Evolutionary conservation across 805 yeast genomes (phyloP).

Genomic region (Lipomyces yamanashiensis): DNA sequence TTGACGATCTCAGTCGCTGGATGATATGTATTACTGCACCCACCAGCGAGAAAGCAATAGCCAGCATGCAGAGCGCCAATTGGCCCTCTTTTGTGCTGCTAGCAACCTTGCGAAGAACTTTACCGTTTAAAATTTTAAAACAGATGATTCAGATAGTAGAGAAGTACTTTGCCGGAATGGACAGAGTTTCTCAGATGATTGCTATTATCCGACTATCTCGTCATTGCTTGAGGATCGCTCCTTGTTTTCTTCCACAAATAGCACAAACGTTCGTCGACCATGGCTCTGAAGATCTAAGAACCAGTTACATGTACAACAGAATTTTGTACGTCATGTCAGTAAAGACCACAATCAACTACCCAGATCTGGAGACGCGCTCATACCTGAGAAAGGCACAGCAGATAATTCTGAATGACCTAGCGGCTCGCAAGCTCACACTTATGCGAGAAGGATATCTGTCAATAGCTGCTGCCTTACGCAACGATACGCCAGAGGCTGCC

Average conservation of each 20-base stretch:
- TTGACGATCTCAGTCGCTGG: conserved; percentile 25
- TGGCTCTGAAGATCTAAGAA: conserved; percentile 5
- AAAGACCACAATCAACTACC: conserved; percentile 7
- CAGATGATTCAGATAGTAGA: conserved; percentile 10
- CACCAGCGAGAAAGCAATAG: conserved; percentile 13
- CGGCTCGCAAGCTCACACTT: conserved; percentile 2
- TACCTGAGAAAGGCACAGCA: conserved; percentile 13
- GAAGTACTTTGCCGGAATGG: conserved; percentile 5
- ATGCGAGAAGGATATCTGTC: conserved; percentile 25
- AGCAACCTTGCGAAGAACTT: conserved; percentile 13
- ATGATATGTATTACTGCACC: conserved; percentile 14
- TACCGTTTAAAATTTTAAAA: conserved; percentile 1
- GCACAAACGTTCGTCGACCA: conserved; percentile 19
- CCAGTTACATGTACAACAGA: conserved; percentile 19
- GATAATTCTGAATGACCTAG: conserved; percentile 16
- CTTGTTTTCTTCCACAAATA: conserved; percentile 11
- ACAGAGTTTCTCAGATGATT: conserved; percentile 17
- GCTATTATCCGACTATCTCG: conserved; percentile 12
- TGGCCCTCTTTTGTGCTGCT: conserved; percentile 30
- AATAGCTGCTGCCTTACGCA: conserved; percentile 16
- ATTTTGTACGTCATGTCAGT: conserved; percentile 15
- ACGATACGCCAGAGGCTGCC: conserved; percentile 16
- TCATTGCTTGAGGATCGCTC: background rate
- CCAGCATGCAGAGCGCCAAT: background rate
- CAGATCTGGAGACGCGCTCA: background rate